Base-by-base conservation (phyloP, 1,284 basidiomycete genomes). In the Cryptococcus neoformans region DNA sequence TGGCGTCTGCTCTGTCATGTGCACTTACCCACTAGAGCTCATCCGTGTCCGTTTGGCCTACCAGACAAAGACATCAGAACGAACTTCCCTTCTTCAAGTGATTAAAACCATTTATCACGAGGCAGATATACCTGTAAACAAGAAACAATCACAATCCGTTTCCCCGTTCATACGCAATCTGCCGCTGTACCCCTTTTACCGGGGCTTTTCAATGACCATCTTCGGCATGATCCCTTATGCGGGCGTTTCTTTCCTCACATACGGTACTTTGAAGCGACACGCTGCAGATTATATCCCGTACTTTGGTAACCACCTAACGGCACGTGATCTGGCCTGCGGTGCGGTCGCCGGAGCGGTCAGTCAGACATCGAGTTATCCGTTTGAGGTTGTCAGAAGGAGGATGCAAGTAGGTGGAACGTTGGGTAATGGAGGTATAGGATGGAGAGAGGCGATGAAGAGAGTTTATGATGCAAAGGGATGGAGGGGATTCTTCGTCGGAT, bases 1-100 rank as follows among this genome's bases (percentile, higher is more conserved):
- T 60, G 94, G 92, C 51, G 88, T 90, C 50, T 84, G 87, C 35
- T 93, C 93, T 36, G 92, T 98, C 36, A 83, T 91, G 57, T 83
- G 89, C 68, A 97, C 95, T 54, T 99, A 99, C 76, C 96, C 95
- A 1, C 82, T 99, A 60, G 96, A 99, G 69, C 81, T 99, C 45
- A 87, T 98, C 57, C 88, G 96, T 50, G 96, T 99, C 12, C 87
- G 96, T 54, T 85, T 99, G 81, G 96, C 96, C 0, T 97, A 89
- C 71, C 84, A 91, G 64, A 96, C 90, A 4, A 83, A 81, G 63
- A 67, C 67, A 34, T 66, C 70, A 14, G 73, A 79, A 61, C 83
- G 83, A 21, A 84, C 85, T 0, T 85, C 86, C 2, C 84, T 93
- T 64, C 65, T 81, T 12, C 78, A 82, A 53, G 85, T 85, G 17